Base-by-base conservation (phyloP, 768 basidiomycete species). In the Kockovaella imperatae region DNA sequence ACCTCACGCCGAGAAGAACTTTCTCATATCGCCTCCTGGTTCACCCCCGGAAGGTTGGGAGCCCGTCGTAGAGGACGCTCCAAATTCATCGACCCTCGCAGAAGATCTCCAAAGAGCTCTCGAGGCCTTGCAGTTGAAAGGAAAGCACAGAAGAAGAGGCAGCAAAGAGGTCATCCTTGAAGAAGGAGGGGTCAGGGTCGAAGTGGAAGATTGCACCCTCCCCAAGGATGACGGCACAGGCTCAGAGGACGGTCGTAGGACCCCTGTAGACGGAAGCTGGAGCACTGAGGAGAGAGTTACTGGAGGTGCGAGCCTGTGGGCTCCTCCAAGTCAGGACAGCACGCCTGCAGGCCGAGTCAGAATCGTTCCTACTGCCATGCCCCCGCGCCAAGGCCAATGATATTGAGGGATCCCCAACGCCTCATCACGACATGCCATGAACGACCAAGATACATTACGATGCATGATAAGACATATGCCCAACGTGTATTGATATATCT, bases 41-140 rank as follows among this genome's bases (percentile, higher is more conserved):
- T 95, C 90, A 0, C 95, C 95, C 0, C 95, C 95, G 0, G 82
- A 91, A 1, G 95, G 91, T 2, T 99, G 95, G 95, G 89, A 95
- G 64, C 88, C 79, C 20, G 79, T 90, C 48, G 75, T 75, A 42
- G 93, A 97, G 71, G 89, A 91, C 6, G 87, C 88, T 15, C 93
- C 93, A 0, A 96, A 96, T 64, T 67, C 74, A 2, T 73, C 78
- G 2, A 83, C 89, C 4, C 78, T 95, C 21, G 93, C 93, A 0
- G 81, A 85, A 20, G 93, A 97, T 66, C 78, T 97, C 54, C 84
- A 88, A 23, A 63, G 75, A 10, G 93, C 93, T 14, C 73, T 96
- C 46, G 77, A 75, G 56, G 79, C 77, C 57, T 77, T 97, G 2
- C 79, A 86, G 62, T 46, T 74, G n/a, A 57, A 68, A 30, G 55